Conservation (phyloP, 164 flowering plant species). For the Stephania japonica region DNA sequence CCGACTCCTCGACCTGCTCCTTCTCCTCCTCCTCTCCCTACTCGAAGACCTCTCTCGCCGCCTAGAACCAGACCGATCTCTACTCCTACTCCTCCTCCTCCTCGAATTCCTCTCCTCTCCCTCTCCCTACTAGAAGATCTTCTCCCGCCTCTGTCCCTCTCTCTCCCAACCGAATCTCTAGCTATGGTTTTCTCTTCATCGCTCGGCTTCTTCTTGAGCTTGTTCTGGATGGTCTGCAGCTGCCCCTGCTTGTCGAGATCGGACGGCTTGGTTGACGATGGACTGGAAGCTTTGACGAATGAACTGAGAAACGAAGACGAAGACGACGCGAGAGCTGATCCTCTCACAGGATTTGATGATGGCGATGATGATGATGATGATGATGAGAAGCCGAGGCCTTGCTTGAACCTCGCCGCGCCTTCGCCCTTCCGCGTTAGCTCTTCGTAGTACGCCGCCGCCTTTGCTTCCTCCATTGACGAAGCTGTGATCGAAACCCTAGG, state of each 20-base stretch:
- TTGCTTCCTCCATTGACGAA: slow-evolving; percentile 73
- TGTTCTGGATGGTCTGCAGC: slow-evolving; percentile 55
- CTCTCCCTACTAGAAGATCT: slow-evolving; percentile 10
- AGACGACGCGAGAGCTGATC: slow-evolving; percentile 43
- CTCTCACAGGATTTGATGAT: slow-evolving; percentile 29
- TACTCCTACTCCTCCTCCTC: slow-evolving; percentile 11
- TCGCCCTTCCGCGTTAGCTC: slow-evolving; percentile 85
- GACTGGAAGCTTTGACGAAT: slow-evolving; percentile 77
- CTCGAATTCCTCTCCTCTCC: background rate
- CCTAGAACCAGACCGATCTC: slow-evolving; percentile 15
- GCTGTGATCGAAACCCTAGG: background rate
- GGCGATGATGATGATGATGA: slow-evolving; percentile 4
- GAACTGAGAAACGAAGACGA: slow-evolving; percentile 56
- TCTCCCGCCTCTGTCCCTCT: slow-evolving; percentile 8
- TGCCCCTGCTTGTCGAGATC: slow-evolving; percentile 45
- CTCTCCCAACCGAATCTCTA: slow-evolving; percentile 31
- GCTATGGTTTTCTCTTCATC: background rate
- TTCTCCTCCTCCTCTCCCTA: slow-evolving; percentile 10
- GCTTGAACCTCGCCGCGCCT: slow-evolving; percentile 90
- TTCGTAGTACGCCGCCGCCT: slow-evolving; percentile 88
- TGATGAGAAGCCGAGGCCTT: slow-evolving; percentile 78
- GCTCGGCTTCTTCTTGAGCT: slow-evolving; percentile 49
- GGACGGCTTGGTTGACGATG: slow-evolving; percentile 24
- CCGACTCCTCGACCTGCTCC: slow-evolving; percentile 14
- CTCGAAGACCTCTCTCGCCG: slow-evolving; percentile 20